Conservation (phyloP, 1,284 basidiomycete species). For the Sphagnurus paluster region DNA sequence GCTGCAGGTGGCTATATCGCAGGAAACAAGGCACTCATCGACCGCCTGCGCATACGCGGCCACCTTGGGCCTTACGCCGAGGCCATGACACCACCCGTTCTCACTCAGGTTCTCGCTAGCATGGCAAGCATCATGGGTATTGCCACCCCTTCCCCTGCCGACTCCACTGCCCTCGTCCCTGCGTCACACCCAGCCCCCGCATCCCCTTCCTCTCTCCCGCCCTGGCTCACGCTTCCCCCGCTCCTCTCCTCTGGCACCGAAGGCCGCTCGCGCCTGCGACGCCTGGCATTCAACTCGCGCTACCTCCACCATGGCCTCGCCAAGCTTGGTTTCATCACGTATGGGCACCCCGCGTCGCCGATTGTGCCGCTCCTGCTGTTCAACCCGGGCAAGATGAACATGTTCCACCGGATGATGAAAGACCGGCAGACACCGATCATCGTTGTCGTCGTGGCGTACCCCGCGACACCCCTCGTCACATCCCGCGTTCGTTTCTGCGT, state of each 20-base stretch:
- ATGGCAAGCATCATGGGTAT: slow-evolving; percentile 98
- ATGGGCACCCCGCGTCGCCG: slow-evolving; percentile 89
- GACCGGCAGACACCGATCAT: slow-evolving; percentile 80
- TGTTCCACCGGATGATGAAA: slow-evolving; percentile 89
- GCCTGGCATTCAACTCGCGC: slow-evolving; percentile 93
- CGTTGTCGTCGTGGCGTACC: slow-evolving; percentile 89
- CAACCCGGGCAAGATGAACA: slow-evolving; percentile 91
- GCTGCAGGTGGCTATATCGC: slow-evolving; percentile 96
- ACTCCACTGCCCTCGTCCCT: slow-evolving; percentile 30
- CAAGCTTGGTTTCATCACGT: slow-evolving; percentile 97
- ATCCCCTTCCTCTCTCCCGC: slow-evolving; percentile 57
- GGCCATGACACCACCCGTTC: slow-evolving; percentile 87
- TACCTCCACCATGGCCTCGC: slow-evolving; percentile 88
- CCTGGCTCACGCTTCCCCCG: slow-evolving; percentile 73
- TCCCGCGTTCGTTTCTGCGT: slow-evolving; percentile 94
- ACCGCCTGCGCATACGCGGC: slow-evolving; percentile 80
- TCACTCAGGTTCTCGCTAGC: slow-evolving; percentile 89
- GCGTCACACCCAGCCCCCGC: slow-evolving; percentile 66
- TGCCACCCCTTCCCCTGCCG: slow-evolving; percentile 42
- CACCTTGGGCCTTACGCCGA: slow-evolving; percentile 91
- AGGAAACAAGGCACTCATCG: slow-evolving; percentile 79
- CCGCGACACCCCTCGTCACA: slow-evolving; percentile 90
- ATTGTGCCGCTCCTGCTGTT: slow-evolving; percentile 94
- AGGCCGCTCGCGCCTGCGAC: slow-evolving; percentile 78
- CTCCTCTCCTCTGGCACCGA: slow-evolving; percentile 79